Evolutionary conservation across 306 rosid genomes (phyloP).

Genomic region (Begonia fuchsioides): DNA sequence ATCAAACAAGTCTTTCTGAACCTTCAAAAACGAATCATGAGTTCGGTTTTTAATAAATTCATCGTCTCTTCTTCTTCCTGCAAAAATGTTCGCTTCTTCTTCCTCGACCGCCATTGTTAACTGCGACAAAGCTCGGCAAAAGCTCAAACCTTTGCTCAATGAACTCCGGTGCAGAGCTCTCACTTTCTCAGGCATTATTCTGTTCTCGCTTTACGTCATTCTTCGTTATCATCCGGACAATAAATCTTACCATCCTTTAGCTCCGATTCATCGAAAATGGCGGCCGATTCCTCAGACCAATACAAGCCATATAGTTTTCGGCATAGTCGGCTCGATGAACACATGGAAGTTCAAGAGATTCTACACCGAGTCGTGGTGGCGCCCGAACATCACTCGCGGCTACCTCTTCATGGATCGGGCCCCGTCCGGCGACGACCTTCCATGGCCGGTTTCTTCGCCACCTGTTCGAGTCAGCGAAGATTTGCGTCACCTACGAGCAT

Average conservation of each 20-base stretch:
- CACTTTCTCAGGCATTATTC: constrained; percentile 11
- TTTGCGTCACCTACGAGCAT: background rate
- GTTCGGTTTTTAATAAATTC: background rate
- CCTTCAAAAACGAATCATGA: background rate
- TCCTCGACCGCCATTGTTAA: background rate
- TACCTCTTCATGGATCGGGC: constrained; percentile 26
- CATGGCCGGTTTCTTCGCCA: constrained; percentile 27
- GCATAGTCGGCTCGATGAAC: constrained; percentile 25
- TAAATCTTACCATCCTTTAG: constrained; percentile 13
- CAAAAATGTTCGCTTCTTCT: constrained; percentile 12
- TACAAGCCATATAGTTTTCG: constrained; percentile 21
- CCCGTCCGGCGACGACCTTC: constrained; percentile 21
- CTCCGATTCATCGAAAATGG: constrained; percentile 14
- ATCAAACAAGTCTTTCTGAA: background rate
- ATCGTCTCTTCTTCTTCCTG: background rate
- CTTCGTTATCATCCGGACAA: constrained; percentile 4
- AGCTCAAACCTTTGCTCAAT: constrained; percentile 4
- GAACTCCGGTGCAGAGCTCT: constrained; percentile 14
- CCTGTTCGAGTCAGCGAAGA: constrained; percentile 28
- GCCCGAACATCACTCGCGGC: constrained; percentile 24
- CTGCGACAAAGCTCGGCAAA: constrained; percentile 6
- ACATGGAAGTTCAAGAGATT: constrained; percentile 27
- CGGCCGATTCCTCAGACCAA: constrained; percentile 8
- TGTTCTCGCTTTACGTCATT: constrained; percentile 15
- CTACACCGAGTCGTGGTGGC: constrained; percentile 34